Conservation (phyloP, 805 yeast genomes). For the Yamadazyma scolyti region DNA sequence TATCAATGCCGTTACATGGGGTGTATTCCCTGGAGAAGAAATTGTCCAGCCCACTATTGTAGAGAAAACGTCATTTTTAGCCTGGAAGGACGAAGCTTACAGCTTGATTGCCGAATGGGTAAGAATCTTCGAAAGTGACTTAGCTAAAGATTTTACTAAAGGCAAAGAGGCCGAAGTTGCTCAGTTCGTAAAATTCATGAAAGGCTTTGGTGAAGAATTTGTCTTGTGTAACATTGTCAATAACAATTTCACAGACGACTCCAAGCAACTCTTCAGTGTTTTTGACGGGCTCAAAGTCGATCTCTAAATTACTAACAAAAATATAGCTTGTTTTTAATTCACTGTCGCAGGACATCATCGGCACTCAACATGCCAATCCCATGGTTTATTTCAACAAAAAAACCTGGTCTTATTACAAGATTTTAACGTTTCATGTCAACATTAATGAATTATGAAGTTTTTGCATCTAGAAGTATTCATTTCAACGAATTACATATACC, state of each 20-base stretch:
- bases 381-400: slow-evolving; percentile 23
- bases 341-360: slow-evolving; percentile 13
- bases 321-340: slow-evolving; percentile 1
- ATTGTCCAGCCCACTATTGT: slow-evolving; percentile 95
- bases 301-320: neutral
- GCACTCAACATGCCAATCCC: slow-evolving; percentile 34
- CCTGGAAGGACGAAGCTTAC: slow-evolving; percentile 96
- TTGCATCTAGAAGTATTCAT: slow-evolving; percentile 17
- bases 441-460: slow-evolving; percentile 1
- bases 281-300: slow-evolving; percentile 29
- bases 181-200: slow-evolving; percentile 39
- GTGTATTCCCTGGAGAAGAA: slow-evolving; percentile 94
- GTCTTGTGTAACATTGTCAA: slow-evolving; percentile 86
- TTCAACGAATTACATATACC: slow-evolving; percentile 22
- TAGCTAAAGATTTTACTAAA: slow-evolving; percentile 24
- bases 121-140: slow-evolving; percentile 40
- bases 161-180: slow-evolving; percentile 25
- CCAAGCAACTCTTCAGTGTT: slow-evolving; percentile 54
- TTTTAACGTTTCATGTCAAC: slow-evolving; percentile 1
- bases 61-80: slow-evolving; percentile 84
- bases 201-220: slow-evolving; percentile 51
- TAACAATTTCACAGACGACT: slow-evolving; percentile 64
- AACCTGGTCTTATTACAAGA: neutral
- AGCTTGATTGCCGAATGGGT: slow-evolving; percentile 81
- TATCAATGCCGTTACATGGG: slow-evolving; percentile 98